Percentiles rank a stretch among this genome's conserved stretches.
phyloP scores from a whole-genome alignment of 306 rosid species.

The Begonia fuchsioides region DNA sequence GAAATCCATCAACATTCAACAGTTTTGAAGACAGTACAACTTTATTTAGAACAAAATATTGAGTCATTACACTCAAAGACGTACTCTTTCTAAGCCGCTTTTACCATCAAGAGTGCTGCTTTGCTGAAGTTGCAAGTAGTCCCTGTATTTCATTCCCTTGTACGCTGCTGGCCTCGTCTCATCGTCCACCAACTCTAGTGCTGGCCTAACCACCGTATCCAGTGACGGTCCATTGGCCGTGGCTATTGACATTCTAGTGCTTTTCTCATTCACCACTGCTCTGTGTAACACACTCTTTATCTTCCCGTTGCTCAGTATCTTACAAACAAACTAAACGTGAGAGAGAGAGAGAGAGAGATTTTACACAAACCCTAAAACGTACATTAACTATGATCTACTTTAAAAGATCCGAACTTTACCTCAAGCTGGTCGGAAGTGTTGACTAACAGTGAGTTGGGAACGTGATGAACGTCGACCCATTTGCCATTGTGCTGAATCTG shows the following conservation, averaged over 20 bases:
- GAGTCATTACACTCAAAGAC: not conserved
- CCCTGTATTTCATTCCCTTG: constrained; percentile 13
- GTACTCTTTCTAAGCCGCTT: constrained; percentile 12
- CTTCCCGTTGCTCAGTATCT: constrained; percentile 43
- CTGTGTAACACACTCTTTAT: constrained; percentile 56
- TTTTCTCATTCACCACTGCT: constrained; percentile 30
- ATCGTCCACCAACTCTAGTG: constrained; percentile 11
- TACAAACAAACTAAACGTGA: not conserved
- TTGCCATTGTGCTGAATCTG: constrained; percentile 26
- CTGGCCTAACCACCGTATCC: constrained; percentile 21
- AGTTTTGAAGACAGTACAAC: too few relatives aligned
- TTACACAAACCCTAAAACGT: too few relatives aligned
- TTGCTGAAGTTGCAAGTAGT: constrained; percentile 16
- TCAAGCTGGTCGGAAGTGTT: constrained; percentile 45
- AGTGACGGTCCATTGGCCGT: constrained; percentile 37
- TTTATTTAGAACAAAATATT: not conserved
- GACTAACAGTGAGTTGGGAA: constrained; percentile 36
- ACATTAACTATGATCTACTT: too few relatives aligned
- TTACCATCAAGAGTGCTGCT: constrained; percentile 9
- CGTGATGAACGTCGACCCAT: constrained; percentile 30
- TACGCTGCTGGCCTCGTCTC: constrained; percentile 6
- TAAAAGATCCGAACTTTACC: constrained; percentile 14
- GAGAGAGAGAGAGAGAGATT: not conserved
- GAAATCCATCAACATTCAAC: too few relatives aligned
- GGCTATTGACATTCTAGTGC: constrained; percentile 30